These are phyloP conservation scores for Epichloe aotearoae DNA, from an alignment of 2,329 filamentous ascomycete genomes.

Conservation along the genomic window DNA sequence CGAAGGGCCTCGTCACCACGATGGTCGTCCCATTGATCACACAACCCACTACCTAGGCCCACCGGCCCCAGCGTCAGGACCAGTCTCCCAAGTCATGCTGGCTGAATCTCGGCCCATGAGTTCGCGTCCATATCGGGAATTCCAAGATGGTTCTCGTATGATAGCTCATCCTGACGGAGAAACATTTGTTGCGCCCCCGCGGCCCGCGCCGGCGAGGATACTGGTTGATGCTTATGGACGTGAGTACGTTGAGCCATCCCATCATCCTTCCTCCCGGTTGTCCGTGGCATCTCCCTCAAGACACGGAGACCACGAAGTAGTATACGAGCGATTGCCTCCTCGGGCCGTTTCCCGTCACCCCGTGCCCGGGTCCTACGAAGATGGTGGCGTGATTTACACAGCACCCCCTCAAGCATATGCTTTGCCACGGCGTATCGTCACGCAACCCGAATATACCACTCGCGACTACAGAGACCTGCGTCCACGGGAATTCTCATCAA, in stretches of 20 bases:
- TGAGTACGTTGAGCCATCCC: constrained; percentile 51
- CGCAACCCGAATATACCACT: constrained; percentile 45
- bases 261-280: constrained; percentile 30
- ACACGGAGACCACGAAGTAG: constrained; percentile 37
- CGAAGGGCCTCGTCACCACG: constrained; percentile 20
- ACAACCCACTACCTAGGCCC: constrained; percentile 23
- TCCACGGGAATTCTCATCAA: constrained; percentile 44
- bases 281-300: constrained; percentile 37
- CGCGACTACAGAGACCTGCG: constrained; percentile 41
- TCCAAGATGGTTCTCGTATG: constrained; percentile 28
- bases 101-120: constrained; percentile 28
- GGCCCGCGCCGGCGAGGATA: constrained; percentile 49
- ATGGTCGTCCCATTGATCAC: constrained; percentile 20
- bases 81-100: constrained; percentile 28
- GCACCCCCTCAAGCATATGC: constrained; percentile 37
- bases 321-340: constrained; percentile 52
- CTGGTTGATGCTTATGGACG: constrained; percentile 74
- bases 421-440: constrained; percentile 43
- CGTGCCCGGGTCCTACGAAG: constrained; percentile 32
- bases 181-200: constrained; percentile 36
- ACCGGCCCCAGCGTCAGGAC: constrained; percentile 24
- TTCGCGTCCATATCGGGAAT: constrained; percentile 31
- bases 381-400: constrained; percentile 36
- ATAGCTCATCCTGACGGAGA: constrained; percentile 36
- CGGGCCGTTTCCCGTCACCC: constrained; percentile 39